Evolutionary conservation across 768 basidiomycete genomes (phyloP), one percentile per base, ranked within the genome.

Genomic region (Kwoniella heveanensis): DNA sequence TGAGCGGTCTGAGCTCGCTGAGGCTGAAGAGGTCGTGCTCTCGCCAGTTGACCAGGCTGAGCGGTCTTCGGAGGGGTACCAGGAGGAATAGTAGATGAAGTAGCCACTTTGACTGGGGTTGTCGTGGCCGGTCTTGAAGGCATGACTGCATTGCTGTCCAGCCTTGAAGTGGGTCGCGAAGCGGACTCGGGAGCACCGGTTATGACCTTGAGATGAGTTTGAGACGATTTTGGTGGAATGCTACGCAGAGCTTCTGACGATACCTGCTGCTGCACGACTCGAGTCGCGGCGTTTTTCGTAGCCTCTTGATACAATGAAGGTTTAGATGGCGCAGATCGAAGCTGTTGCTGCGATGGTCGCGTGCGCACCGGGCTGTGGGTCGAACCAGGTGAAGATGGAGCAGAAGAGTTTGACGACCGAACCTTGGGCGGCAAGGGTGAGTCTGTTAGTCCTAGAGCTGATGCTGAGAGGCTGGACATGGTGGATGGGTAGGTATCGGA

Each of bases 401-500:
- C 44, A 3, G 59, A 56, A 9, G 30, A 47, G 19, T 24, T 44
- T 6, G 58, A 36, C 52, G 53, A 50, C 10, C 57, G 57, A 13
- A 58, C 22, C 50, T 47, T 37, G 6, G 59, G 24, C 22, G 46
- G 62, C 21, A 58, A 25, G n/a, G 68, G 73, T 7, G 70, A 67
- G 46, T 71, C 70, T 13, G 70, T 65, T 8, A 71, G 60, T 17
- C 73, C 73, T 13, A 74, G 59, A 1, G 67, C 54, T 12, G 73
- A 74, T 9, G 46, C 29, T 7, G 63, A 59, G 17, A 70, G 51
- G 48, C 62, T 63, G 12, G 73, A 74, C 26, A 72, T 47, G 39
- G 73, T 72, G 1, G 70, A 74, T 21, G 73, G 68, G 49, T 74
- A 74, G 32, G 70, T 67, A 17, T 54, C 62, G 2, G 62, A 54